These are phyloP conservation scores for Penicillium sp. DNA, from an alignment of 2,329 filamentous ascomycete species.

Conservation along the genomic window DNA sequence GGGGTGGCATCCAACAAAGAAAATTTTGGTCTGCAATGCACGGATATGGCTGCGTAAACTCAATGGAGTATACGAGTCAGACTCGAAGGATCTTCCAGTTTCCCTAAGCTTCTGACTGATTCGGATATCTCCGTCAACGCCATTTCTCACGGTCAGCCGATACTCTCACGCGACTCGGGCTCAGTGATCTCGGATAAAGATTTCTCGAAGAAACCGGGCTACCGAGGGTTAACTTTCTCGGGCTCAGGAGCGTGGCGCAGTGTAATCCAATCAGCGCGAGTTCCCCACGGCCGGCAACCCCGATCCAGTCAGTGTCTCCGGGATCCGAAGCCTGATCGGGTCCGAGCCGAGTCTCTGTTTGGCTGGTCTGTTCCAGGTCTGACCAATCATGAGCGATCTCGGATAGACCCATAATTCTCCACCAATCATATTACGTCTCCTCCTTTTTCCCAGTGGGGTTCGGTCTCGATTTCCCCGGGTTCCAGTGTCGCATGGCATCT, in stretches of 20 bases:
- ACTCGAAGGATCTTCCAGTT: too few species aligned
- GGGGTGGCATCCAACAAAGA: too few species aligned
- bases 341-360: constrained; percentile 24
- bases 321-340: constrained; percentile 12
- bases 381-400: neutral
- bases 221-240: constrained; percentile 2
- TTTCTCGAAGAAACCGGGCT: too few species aligned
- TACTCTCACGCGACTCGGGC: constrained; percentile 8
- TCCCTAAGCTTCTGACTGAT: too few species aligned
- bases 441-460: too few species aligned
- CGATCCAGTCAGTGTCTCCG: constrained; percentile 9
- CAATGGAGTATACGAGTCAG: too few species aligned
- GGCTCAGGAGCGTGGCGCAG: constrained; percentile 13
- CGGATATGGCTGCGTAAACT: too few species aligned
- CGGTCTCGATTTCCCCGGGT: constrained; percentile 9
- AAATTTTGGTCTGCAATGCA: too few species aligned
- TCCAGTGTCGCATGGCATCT: constrained; percentile 11
- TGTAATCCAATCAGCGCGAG: constrained; percentile 2
- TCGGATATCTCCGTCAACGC: too few species aligned
- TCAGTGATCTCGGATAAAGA: too few species aligned
- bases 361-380: constrained; percentile 10
- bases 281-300: neutral
- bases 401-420: neutral
- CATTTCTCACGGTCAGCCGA: constrained; percentile 3
- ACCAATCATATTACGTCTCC: constrained; percentile 2